Percentiles rank a stretch among this genome's conserved stretches.
Conservation (phyloP, 768 basidiomycete species). For the Lentinula boryana region DNA sequence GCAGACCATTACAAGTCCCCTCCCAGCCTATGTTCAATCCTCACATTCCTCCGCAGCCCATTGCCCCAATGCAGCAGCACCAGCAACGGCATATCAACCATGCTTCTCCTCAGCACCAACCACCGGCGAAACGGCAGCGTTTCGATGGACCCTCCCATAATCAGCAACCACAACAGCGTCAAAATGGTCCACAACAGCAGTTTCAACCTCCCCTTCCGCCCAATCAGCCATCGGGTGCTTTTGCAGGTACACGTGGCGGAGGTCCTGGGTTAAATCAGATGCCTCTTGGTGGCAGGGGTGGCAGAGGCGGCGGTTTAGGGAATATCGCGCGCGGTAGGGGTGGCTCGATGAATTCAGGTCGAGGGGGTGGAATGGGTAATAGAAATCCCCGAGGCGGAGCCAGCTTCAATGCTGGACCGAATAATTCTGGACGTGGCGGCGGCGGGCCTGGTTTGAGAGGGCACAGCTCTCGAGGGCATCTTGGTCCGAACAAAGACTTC, state of each 20-base stretch:
- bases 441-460: slow-evolving; percentile 49
- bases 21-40: slow-evolving; percentile 15
- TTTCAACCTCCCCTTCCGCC: slow-evolving; percentile 57
- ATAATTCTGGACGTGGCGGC: slow-evolving; percentile 34
- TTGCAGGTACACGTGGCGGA: slow-evolving; percentile 19
- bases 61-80: slow-evolving; percentile 35
- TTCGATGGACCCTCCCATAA: slow-evolving; percentile 73
- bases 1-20: slow-evolving; percentile 24
- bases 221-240: slow-evolving; percentile 30
- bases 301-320: slow-evolving; percentile 29
- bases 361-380: slow-evolving; percentile 48
- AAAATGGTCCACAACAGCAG: slow-evolving; percentile 57
- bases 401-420: slow-evolving; percentile 33
- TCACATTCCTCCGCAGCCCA: slow-evolving; percentile 8
- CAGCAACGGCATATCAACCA: slow-evolving; percentile 51
- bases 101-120: slow-evolving; percentile 72
- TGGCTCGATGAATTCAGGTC: slow-evolving; percentile 35
- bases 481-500: slow-evolving; percentile 55
- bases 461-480: slow-evolving; percentile 62
- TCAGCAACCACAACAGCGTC: slow-evolving; percentile 40
- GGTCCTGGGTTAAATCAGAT: slow-evolving; percentile 23
- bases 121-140: slow-evolving; percentile 86
- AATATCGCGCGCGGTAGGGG: slow-evolving; percentile 41
- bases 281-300: slow-evolving; percentile 17
- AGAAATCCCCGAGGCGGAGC: slow-evolving; percentile 36